Percentiles rank a stretch among this genome's conserved stretches.
Evolutionary conservation across 352 stramenopile genomes (phyloP).

Genomic region (Pythium brachiatum): DNA sequence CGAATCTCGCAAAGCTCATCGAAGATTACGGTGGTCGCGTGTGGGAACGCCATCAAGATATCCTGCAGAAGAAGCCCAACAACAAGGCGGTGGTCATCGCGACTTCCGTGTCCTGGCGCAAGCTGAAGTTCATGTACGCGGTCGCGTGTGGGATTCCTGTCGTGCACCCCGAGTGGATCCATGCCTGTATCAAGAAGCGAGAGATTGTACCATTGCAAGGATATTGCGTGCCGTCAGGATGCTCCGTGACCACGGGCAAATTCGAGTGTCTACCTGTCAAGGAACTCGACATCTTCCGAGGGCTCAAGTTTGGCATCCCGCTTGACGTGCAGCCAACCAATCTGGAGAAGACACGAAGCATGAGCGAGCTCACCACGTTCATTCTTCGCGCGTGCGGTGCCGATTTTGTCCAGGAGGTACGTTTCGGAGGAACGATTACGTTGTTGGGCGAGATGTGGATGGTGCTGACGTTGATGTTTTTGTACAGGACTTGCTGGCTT

Average conservation of each 20-base stretch:
- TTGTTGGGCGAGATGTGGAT: neutral
- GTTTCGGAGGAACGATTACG: neutral
- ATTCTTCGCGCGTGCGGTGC: constrained; percentile 66
- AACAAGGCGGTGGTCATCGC: constrained; percentile 68
- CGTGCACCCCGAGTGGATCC: constrained; percentile 79
- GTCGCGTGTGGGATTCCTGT: constrained; percentile 80
- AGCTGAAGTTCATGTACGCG: constrained; percentile 80
- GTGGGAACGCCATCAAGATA: constrained; percentile 40
- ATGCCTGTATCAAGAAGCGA: constrained; percentile 50
- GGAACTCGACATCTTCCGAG: constrained; percentile 60
- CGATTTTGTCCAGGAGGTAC: constrained; percentile 51
- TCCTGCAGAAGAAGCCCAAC: constrained; percentile 41
- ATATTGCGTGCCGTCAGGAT: constrained; percentile 67
- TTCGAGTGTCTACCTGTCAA: constrained; percentile 50
- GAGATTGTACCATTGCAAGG: constrained; percentile 60
- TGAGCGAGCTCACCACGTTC: constrained; percentile 47
- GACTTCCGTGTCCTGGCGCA: constrained; percentile 70
- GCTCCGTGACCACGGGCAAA: constrained; percentile 56
- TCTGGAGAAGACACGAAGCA: constrained; percentile 37
- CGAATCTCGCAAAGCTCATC: constrained; percentile 53
- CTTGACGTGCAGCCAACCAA: constrained; percentile 38
- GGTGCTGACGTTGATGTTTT: constrained; percentile 1
- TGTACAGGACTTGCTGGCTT: constrained; percentile 46
- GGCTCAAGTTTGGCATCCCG: constrained; percentile 59
- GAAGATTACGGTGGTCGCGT: constrained; percentile 68